Evolutionary conservation across 2,329 filamentous ascomycete genomes (phyloP), one percentile per base, ranked within the genome.

Genomic region (Stachybotrys chartarum): DNA sequence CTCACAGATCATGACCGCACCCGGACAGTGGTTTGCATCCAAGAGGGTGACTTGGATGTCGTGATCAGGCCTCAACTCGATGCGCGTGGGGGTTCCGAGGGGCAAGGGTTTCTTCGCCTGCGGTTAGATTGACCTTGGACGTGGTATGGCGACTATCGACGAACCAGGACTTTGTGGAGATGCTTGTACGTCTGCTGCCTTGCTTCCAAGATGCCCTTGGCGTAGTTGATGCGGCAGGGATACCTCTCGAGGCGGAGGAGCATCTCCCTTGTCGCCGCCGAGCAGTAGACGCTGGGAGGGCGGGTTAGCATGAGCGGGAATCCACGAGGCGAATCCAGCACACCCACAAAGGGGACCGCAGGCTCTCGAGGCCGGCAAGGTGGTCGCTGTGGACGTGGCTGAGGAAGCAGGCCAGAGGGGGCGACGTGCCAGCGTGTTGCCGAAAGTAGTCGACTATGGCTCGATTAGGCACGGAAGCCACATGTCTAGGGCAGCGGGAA

Each of bases 351-450:
- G 90, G 88, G 31, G 88, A 84, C 50, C 84, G 82, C 54, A 92
- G 78, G 12, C 79, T 82, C 62, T 96, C 91, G 1, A 97, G 78
- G 0, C 93, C 92, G 42, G 81, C 80, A 1, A 97, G 80, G 70
- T 97, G 93, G 64, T 97, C 92, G 60, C 88, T 95, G 67, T 97
- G 93, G 2, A 95, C 85, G 79, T 97, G 93, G 70, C 89, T 95
- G 30, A 97, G 78, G 66, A 97, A 96, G 68, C 88, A 94, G 16
- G 89, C 91, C 55, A 94, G 72, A 0, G 91, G 88, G 5, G 87
- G 80, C 16, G 72, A 78, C 16, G 71, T 71, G 6, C 75, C 75
- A 5, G 76, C 72, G 50, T 78, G 76, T 16, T 72, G 74, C 30
- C 89, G 83, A 64, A 97, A 97, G 73, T 86, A 91, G 71, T 97